Conservation (phyloP, 2,329 filamentous ascomycete species). For the Cylindrodendrum hubeiense region DNA sequence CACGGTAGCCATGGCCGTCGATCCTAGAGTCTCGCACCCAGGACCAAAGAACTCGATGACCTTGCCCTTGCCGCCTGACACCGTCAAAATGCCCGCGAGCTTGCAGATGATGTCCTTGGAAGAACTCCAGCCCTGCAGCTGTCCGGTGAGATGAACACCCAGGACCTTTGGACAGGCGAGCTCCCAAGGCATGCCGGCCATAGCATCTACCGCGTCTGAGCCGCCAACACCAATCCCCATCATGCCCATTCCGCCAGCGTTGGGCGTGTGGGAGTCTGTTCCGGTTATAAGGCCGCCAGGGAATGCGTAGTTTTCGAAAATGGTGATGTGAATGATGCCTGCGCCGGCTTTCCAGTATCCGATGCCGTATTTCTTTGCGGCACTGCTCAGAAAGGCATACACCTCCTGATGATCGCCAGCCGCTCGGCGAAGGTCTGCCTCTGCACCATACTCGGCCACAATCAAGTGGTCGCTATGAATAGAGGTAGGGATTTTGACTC, state of each 20-base stretch:
- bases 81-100: slow-evolving; percentile 49
- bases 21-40: slow-evolving; percentile 46
- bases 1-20: slow-evolving; percentile 53
- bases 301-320: slow-evolving; percentile 55
- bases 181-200: slow-evolving; percentile 50
- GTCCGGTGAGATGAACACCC: slow-evolving; percentile 47
- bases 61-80: slow-evolving; percentile 50
- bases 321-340: slow-evolving; percentile 54
- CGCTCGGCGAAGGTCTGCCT: slow-evolving; percentile 13
- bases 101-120: slow-evolving; percentile 54
- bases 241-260: slow-evolving; percentile 52
- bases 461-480: slow-evolving; percentile 56
- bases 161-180: slow-evolving; percentile 48
- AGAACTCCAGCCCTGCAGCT: slow-evolving; percentile 47
- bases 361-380: slow-evolving; percentile 60
- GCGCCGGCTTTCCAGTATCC: slow-evolving; percentile 53
- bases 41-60: slow-evolving; percentile 53
- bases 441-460: slow-evolving; percentile 33
- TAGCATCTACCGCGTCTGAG: slow-evolving; percentile 60
- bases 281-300: slow-evolving; percentile 52
- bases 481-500: slow-evolving; percentile 53
- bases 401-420: slow-evolving; percentile 45
- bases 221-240: slow-evolving; percentile 57
- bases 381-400: slow-evolving; percentile 53
- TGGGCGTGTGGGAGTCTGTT: slow-evolving; percentile 53